Evolutionary conservation across 164 flowering plant genomes (phyloP).

Genomic region (Magnolia sinica): DNA sequence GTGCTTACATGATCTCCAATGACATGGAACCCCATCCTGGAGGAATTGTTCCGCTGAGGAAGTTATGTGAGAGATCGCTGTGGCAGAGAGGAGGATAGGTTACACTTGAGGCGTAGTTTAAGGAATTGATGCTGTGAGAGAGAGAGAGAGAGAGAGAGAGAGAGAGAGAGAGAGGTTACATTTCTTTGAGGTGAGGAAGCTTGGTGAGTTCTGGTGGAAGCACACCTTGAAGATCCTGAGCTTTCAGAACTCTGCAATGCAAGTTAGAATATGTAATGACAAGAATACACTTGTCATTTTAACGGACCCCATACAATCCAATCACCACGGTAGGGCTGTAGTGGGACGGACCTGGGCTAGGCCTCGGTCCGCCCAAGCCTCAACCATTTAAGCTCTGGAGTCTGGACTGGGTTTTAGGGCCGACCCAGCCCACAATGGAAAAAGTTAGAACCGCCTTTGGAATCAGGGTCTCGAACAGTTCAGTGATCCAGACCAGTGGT

Average conservation of each 20-base stretch:
- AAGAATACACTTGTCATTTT: neutral
- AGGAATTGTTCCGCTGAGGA: slow-evolving; percentile 66
- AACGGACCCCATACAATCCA: neutral
- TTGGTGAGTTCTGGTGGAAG: slow-evolving; percentile 58
- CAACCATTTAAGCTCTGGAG: no score
- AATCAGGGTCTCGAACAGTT: no score
- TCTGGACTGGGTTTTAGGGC: no score
- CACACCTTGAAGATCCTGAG: slow-evolving; percentile 50
- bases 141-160: slow-evolving; percentile 2
- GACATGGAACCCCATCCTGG: slow-evolving; percentile 51
- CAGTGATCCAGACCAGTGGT: no score
- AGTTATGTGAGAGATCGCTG: slow-evolving; percentile 66
- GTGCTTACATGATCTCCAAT: slow-evolving; percentile 41
- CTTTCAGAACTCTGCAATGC: slow-evolving; percentile 14
- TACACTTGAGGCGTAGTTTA: neutral
- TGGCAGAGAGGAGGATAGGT: neutral
- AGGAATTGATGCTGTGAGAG: neutral
- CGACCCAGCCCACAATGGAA: no score
- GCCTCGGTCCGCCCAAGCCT: no score
- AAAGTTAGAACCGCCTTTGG: no score
- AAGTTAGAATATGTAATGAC: slow-evolving; percentile 29
- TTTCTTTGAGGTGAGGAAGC: slow-evolving; percentile 47
- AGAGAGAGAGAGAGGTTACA: neutral
- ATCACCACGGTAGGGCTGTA: neutral
- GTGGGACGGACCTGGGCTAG: no score